Base-by-base conservation (phyloP, 1,284 basidiomycete species). In the Puccinia polysora region DNA sequence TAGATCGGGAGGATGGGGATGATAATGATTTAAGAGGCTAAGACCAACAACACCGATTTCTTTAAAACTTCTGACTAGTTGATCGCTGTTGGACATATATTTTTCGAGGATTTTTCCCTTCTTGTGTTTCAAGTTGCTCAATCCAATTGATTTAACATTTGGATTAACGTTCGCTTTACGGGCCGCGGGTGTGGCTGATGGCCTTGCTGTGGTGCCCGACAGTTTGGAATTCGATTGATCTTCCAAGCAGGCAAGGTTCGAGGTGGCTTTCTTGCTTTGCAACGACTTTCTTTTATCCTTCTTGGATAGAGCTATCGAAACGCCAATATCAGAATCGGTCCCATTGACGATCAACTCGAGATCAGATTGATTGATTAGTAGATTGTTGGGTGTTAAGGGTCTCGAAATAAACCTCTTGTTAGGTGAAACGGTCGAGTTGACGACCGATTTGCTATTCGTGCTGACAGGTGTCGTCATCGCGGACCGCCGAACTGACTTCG, bases 41-140 rank as follows among this genome's bases (percentile, higher is more conserved):
- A 70, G 52, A 8, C 67, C n/a, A n/a, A n/a, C 67, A 32, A 60
- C 45, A 15, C 43, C 55, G 23, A 70, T 70, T 32, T 70, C 67
- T n/a, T 58, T 32, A 52, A 70, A 70, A 14, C 43, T 50, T 4
- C 28, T 59, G 14, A 70, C 53, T 10, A 70, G 32, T 50, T 70
- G 36, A 30, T 70, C 67, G 38, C 56, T 60, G 28, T 70, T 70
- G 14, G 38, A 43, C 67, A 70, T 70, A 52, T 70, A 70, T 23
- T 70, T 70, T 18, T 70, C 56, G 1, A 70, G 36, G 25, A 58
- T 59, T 43, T 40, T 25, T 4, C 36, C 45, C n/a, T 68, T 68
- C 5, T 43, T 55, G 4, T 43, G 6, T 34, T 40, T 38, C n/a
- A 34, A 45, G 10, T 25, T 43, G 18, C 36, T 47, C 10, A 8